A percentile compares a stretch with the other conserved stretches of the same genome.
Conservation (phyloP, 1,139 yeast genomes). For the Taphrina sp. region DNA sequence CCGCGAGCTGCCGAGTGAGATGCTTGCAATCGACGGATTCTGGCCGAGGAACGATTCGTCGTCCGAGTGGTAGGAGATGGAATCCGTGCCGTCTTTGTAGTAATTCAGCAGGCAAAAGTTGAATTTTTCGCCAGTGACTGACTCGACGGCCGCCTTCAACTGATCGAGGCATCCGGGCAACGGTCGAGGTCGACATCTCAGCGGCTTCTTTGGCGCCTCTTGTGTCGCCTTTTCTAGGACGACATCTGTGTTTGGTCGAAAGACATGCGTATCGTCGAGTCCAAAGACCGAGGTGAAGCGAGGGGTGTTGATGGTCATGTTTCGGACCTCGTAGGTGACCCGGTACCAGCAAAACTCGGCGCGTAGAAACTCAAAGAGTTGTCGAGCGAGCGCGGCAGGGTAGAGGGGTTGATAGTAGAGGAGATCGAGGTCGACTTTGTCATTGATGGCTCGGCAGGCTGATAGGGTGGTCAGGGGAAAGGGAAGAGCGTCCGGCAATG, state of each 20-base stretch:
- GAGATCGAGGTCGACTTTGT: slow-evolving; percentile 3
- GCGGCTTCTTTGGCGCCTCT: slow-evolving; percentile 14
- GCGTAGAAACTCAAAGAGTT: slow-evolving; percentile 23
- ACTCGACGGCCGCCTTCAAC: slow-evolving; percentile 12
- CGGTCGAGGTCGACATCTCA: slow-evolving; percentile 26
- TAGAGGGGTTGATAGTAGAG: slow-evolving; percentile 15
- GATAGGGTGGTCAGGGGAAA: slow-evolving; percentile 1
- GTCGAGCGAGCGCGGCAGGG: slow-evolving; percentile 8
- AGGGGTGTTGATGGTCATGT: slow-evolving; percentile 31
- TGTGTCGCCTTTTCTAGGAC: slow-evolving; percentile 6
- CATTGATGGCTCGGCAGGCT: slow-evolving; percentile 1
- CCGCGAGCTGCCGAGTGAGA: slow-evolving; percentile 28
- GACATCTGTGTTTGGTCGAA: not conserved
- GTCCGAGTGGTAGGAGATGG: slow-evolving; percentile 33
- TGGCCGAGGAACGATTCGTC: slow-evolving; percentile 32
- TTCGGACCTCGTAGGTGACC: slow-evolving; percentile 28
- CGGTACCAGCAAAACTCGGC: slow-evolving; percentile 31
- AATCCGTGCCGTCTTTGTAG: slow-evolving; percentile 28
- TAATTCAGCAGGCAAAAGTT: slow-evolving; percentile 31
- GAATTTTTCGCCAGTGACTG: slow-evolving; percentile 14
- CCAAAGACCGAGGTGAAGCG: slow-evolving; percentile 33
- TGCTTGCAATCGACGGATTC: slow-evolving; percentile 20
- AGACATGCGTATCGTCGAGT: slow-evolving; percentile 24
- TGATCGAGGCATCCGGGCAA: slow-evolving; percentile 21
- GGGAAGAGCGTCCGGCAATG: slow-evolving; percentile 13